These are phyloP conservation scores for Xylaria flabelliformis DNA, from an alignment of 495 filamentous ascomycete genomes.

Conservation along the genomic window DNA sequence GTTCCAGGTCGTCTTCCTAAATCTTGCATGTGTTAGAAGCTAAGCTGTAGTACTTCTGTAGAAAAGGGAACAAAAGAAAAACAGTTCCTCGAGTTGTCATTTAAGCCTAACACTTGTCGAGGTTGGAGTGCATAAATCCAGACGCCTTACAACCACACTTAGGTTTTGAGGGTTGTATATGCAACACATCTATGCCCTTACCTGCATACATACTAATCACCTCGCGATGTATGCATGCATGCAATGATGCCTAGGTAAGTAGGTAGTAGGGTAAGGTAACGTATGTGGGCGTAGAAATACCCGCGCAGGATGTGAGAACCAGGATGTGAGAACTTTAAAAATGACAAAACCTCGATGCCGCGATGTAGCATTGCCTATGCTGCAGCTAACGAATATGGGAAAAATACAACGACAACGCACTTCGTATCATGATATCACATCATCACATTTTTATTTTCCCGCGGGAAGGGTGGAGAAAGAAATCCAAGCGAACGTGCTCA, in stretches of 20 bases:
- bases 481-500: background rate
- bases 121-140: conserved; percentile 15
- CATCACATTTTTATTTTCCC: background rate
- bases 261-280: conserved; percentile 21
- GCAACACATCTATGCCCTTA: conserved; percentile 3
- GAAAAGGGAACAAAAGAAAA: background rate
- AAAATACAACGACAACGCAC: background rate
- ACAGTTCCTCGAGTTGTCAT: background rate
- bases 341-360: background rate
- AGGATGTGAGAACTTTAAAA: conserved; percentile 20
- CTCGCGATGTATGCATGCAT: conserved; percentile 6
- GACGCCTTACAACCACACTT: conserved; percentile 18
- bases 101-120: conserved; percentile 5
- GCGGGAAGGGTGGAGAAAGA: conserved; percentile 1
- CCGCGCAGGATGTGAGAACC: conserved; percentile 11
- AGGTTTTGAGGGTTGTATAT: conserved; percentile 6
- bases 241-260: conserved; percentile 7
- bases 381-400: conserved; percentile 5
- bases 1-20: background rate
- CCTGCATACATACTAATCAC: conserved; percentile 3
- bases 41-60: background rate
- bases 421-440: conserved; percentile 8
- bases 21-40: conserved; percentile 7
- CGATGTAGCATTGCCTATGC: conserved; percentile 1
- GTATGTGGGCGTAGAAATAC: conserved; percentile 3